Base-by-base conservation (phyloP, 495 filamentous ascomycete genomes). In the Rhypophila decipiens region DNA sequence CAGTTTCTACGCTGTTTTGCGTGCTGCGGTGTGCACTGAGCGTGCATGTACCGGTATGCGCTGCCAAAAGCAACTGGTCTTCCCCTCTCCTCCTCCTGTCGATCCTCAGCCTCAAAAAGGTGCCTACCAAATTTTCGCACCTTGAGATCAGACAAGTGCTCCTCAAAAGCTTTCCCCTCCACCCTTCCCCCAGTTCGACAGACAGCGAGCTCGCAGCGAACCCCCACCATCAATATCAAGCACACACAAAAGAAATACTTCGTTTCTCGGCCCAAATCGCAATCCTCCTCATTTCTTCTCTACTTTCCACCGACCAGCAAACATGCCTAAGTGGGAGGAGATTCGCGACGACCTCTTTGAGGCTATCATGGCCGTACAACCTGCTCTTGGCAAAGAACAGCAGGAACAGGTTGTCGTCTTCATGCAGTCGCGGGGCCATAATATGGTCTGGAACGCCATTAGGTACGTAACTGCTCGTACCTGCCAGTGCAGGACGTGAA, bases 391-490 rank as follows among this genome's bases (percentile, higher is more conserved):
- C 33, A 57, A 52, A 11, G 63, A 67, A 20, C 52, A 70, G 40
- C 61, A 67, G 52, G 50, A 42, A 3, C 45, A 42, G 0, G 51
- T 69, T 10, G 59, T 55, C 2, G 13, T 13, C 0, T 35, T 51
- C 39, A 61, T 69, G 64, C 29, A 29, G 0, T 22, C 24, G 0
- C 47, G 51, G 0, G 57, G 60, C 4, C 54, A 61, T 29, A 31
- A 57, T 10, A 58, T 65, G 3, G 48, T 15, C 23, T 69, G 66
- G 66, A 69, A 69, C 19, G 63, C 53, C 17, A 61, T 69, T 8
- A 55, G 66, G 66, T 65, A 65, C 19, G 57, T 58, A 11, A 17
- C 22, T 38, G 9, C 12, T 29, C 15, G 15, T 33, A 24, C 7
- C 19, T 18, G 20, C 1, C 23, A 42, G 20, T 5, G 11, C 8